Conservation (phyloP, 1,284 basidiomycete species). For the Ganoderma resinaceum region DNA sequence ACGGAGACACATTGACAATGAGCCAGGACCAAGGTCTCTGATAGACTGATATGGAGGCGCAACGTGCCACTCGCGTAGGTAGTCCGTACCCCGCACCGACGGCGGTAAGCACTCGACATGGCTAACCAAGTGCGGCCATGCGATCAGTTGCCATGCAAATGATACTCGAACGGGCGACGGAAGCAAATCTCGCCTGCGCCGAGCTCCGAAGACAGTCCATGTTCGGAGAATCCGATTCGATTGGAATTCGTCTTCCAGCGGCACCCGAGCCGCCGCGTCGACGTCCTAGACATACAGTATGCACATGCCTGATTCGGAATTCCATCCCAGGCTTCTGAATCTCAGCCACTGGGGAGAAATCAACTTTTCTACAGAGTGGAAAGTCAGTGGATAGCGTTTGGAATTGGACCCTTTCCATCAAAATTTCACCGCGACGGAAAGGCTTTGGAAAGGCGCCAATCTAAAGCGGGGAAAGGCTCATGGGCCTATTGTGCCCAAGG, state of each 20-base stretch:
- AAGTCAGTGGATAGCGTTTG: too few relatives aligned
- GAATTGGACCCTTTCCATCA: too few relatives aligned
- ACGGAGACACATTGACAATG: neutral
- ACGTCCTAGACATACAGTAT: too few relatives aligned
- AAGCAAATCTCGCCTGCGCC: constrained; percentile 19
- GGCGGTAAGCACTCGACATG: neutral
- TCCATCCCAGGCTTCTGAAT: too few relatives aligned
- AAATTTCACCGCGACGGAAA: too few relatives aligned
- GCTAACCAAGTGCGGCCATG: neutral
- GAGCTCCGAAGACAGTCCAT: constrained; percentile 20
- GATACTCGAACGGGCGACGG: constrained; percentile 26
- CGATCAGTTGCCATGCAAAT: constrained; percentile 26
- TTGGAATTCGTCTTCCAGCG: neutral
- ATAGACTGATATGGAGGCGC: neutral
- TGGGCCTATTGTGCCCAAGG: too few relatives aligned
- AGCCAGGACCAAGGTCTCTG: neutral
- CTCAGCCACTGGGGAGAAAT: too few relatives aligned
- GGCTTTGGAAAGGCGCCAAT: too few relatives aligned
- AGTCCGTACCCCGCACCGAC: neutral
- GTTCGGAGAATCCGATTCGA: neutral
- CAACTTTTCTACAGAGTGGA: too few relatives aligned
- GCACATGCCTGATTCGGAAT: too few relatives aligned
- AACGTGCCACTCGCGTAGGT: constrained; percentile 5
- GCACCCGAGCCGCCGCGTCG: neutral
- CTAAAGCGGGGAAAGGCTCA: too few relatives aligned